A percentile compares a stretch with the other conserved stretches of the same genome.
Conservation (phyloP, 75 land plant genomes). For the Chamaecyparis obtusa region DNA sequence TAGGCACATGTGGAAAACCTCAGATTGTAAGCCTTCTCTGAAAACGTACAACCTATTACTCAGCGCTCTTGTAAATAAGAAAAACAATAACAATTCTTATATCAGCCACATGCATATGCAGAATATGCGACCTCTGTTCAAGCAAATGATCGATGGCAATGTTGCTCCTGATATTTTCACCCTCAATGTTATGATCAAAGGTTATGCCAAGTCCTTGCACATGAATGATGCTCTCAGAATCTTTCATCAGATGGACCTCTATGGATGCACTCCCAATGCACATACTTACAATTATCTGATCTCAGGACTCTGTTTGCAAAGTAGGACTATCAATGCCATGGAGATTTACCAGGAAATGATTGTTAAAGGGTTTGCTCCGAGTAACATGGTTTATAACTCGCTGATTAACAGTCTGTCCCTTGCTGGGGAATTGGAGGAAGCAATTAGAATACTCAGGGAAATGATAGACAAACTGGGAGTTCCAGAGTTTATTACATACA, state of each 20-base stretch:
- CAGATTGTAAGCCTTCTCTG: slow-evolving; percentile 36
- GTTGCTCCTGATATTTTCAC: slow-evolving; percentile 54
- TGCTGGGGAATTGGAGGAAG: slow-evolving; percentile 47
- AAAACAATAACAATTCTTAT: slow-evolving; percentile 28
- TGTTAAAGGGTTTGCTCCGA: slow-evolving; percentile 37
- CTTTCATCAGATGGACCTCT: slow-evolving; percentile 63
- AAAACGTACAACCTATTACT: slow-evolving; percentile 53
- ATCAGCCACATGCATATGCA: slow-evolving; percentile 55
- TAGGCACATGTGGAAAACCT: slow-evolving; percentile 45
- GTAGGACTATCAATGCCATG: slow-evolving; percentile 51
- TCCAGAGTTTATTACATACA: slow-evolving; percentile 45
- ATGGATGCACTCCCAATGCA: slow-evolving; percentile 42
- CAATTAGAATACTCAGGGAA: slow-evolving; percentile 40
- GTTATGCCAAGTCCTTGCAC: slow-evolving; percentile 52
- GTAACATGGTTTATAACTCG: slow-evolving; percentile 51
- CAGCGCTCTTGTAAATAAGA: slow-evolving; percentile 34
- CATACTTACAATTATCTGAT: slow-evolving; percentile 47
- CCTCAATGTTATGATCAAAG: slow-evolving; percentile 61
- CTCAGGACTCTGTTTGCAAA: slow-evolving; percentile 60
- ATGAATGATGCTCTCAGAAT: slow-evolving; percentile 62
- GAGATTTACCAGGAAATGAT: slow-evolving; percentile 47
- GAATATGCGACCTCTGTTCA: slow-evolving; percentile 46
- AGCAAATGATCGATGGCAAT: slow-evolving; percentile 54
- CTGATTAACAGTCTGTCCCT: slow-evolving; percentile 49
- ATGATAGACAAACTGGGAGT: slow-evolving; percentile 28